Base-by-base conservation (phyloP, 2,329 filamentous ascomycete species). In the Exophiala phaeomuriformis region DNA sequence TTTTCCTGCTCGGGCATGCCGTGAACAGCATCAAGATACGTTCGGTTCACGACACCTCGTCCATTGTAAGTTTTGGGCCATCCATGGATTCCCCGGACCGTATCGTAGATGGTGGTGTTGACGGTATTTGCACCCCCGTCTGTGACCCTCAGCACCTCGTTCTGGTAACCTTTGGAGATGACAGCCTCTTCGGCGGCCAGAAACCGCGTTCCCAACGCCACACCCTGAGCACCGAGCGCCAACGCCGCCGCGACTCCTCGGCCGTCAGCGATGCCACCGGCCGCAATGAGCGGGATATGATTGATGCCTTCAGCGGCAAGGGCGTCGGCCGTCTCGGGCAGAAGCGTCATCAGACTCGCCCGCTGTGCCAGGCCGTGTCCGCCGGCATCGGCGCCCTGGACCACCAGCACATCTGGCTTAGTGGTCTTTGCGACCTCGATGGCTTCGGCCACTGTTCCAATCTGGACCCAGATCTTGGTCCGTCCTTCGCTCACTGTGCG, bases 181-280 rank as follows among this genome's bases (percentile, higher is more conserved):
- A 67, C 69, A 1, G 75, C 73, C 63, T 81, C 77, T 0, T 63
- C 60, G 2, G 69, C 65, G 0, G 80, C 81, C 0, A 86, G 73
- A 52, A 85, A 82, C 5, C 82, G 73, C 0, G 84, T 86, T 0
- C 84, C 84, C 71, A 87, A 74, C 0, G 74, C 79, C 0, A 76
- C 73, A 0, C 79, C 83, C 0, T 69, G 65, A 1, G 79, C 77
- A 0, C 80, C 79, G 0, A 81, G 68, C 1, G 70, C 66, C 8
- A 80, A 64, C 1, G 75, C 74, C 0, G 78, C 77, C 4, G 74
- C 75, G 0, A 74, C 67, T 0, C 77, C 77, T 19, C 77, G 67
- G 0, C 77, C 77, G 53, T 81, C 77, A 0, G 70, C 68, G 29
- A 81, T 74, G 1, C 78, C 78, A 2, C 78, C 78, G 0, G 77